Base-by-base conservation (phyloP, 2,329 filamentous ascomycete genomes). In the Dendryphion nanum region DNA sequence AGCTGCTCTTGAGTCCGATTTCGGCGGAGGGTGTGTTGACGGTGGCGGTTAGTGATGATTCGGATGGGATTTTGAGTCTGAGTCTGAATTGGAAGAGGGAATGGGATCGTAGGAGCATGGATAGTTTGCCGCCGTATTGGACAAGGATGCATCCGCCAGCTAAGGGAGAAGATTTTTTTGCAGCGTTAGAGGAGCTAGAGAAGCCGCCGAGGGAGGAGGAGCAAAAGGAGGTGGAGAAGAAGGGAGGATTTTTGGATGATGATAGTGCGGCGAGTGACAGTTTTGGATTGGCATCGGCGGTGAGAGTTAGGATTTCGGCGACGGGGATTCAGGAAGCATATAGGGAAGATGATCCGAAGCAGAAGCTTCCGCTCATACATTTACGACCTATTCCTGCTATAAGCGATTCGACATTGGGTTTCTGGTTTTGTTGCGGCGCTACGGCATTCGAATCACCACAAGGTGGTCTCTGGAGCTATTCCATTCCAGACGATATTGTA, bases 381-480 rank as follows among this genome's bases (percentile, higher is more conserved):
- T 42, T 57, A 1, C 47, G 42, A 17, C 29, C 41, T 12, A 21
- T 23, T 6, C 42, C 38, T 10, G 23, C 45, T 6, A 35, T 41
- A 12, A 14, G 35, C n/a, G 43, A 47, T 24, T 37, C 48, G 4
- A 48, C 45, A 13, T 36, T 66, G 19, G 76, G 76, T 6, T 59
- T 70, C 7, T 82, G 79, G 78, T 82, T 82, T 45, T 75, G 77
- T 18, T 74, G 71, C 41, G 73, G 72, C 2, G 71, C 71, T 1
- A 82, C 78, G 1, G 78, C 79, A 0, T 74, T 76, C 41, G 74
- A 75, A 15, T 41, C 51, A 0, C 74, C 68, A 34, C 70, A 75
- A 47, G 80, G 77, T 1, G 69, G 80, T 7, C 66, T 82, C 3
- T 82, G 79, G 79, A 78, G 75, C 53, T 81, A 79, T 63, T 71